Evolutionary conservation across 1,284 basidiomycete genomes (phyloP), one percentile per base, ranked within the genome.

Genomic region (Somion occarium): DNA sequence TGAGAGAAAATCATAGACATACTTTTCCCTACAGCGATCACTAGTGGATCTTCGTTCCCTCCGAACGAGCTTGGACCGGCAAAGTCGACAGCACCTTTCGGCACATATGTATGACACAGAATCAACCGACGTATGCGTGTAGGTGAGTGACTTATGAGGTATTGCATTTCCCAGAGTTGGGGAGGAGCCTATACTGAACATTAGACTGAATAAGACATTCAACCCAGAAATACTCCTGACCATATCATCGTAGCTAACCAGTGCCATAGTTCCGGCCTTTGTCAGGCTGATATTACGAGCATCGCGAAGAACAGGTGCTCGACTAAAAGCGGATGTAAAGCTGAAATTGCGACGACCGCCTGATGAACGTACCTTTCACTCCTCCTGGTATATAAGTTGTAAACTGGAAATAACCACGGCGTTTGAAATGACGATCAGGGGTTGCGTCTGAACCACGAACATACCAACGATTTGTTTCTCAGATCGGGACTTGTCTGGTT

Each of bases 161-260:
- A 1, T 11, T 23, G 18, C 20, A 49, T 24, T 7, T 39, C 24
- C 52, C 52, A 53, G 1, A 53, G 5, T 19, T 53, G 52, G 4
- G 47, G 30, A 22, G 52, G 52, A n/a, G 51, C 25, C 51, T 53
- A 19, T 5, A 23, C 1, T 25, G 18, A 15, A 44, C 9, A 22
- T 20, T 37, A 39, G 12, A 26, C 38, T 18, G 19, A 9, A n/a
- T n/a, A 1, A 5, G 23, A 23, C 2, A 39, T 38, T 4, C n/a
- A 1, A 26, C 3, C 22, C 25, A 43, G 30, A 15, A 44, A 2
- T 9, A 46, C 7, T 2, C 34, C 53, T 1, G 4, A 52, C 53
- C 42, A 47, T 49, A 25, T 49, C 48, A 5, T 49, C 46, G 22
- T 48, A 55, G 41, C 46, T 55, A 22, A 55, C 46, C 9, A 55